Base-by-base conservation (phyloP, 1,284 basidiomycete genomes). In the Tylopilus orsonianus region DNA sequence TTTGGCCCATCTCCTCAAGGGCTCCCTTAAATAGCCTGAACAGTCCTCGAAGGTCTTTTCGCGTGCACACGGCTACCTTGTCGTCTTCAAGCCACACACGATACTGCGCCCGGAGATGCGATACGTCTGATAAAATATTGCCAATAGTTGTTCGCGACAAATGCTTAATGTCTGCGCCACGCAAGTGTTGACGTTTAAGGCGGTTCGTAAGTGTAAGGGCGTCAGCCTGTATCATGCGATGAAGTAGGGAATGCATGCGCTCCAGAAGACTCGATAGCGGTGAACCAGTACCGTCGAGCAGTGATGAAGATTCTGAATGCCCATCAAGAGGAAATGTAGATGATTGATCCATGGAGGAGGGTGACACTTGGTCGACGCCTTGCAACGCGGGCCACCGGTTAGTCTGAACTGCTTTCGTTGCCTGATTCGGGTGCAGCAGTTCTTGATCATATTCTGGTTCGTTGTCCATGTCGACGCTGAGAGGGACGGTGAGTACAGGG, bases 111-210 rank as follows among this genome's bases (percentile, higher is more conserved):
- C 93, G 85, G 22, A 97, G 71, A 14, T 78, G 78, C 8, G 75
- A 74, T 8, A 85, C 75, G 48, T 99, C 95, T 29, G 75, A 70
- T 14, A 93, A 65, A 43, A 98, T 85, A 34, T 79, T 77, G 49
- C 82, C 80, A 49, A 98, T 78, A 0, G 93, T 97, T 18, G 81
- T 83, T 33, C 87, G 84, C 0, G 94, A 95, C 14, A 98, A 75
- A 61, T 97, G 91, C 13, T 84, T 81, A 16, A 98, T 80, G 59
- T 98, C 95, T 35, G 85, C 83, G 3, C 90, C 86, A 48, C 81
- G 87, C 2, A 98, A 77, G 60, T 95, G 83, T 57, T 98, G 96
- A 39, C 93, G 86, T 69, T 94, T 96, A 36, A 99, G 75, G 13
- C 96, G 84, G 50, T 89, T 88, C 36, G 90, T 90, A 33, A 99